Conservation (phyloP, 2,329 filamentous ascomycete genomes). For the Trichoderma hamatum region DNA sequence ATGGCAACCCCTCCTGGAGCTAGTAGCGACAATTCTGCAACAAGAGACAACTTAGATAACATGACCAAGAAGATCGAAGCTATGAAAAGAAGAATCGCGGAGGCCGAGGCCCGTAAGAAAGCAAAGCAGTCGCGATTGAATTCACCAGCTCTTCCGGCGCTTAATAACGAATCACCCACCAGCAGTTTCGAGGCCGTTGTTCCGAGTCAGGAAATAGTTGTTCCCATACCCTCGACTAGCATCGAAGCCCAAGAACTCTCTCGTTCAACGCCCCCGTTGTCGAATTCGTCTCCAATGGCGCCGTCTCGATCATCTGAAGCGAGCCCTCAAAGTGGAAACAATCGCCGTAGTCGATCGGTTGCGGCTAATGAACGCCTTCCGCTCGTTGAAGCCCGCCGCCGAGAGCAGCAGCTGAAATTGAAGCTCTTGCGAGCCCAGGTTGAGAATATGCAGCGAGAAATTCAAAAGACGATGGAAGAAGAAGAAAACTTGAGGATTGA, state of each 20-base stretch:
- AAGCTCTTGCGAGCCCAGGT: slow-evolving; percentile 52
- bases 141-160: slow-evolving; percentile 38
- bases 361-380: slow-evolving; percentile 44
- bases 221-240: neutral
- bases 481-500: slow-evolving; percentile 41
- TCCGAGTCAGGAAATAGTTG: neutral
- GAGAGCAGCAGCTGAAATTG: slow-evolving; percentile 50
- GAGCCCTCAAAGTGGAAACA: slow-evolving; percentile 25
- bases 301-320: slow-evolving; percentile 29
- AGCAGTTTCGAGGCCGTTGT: slow-evolving; percentile 32
- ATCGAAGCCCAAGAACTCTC: neutral
- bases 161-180: slow-evolving; percentile 34
- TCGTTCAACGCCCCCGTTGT: slow-evolving; percentile 23
- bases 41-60: slow-evolving; percentile 48
- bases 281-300: slow-evolving; percentile 17
- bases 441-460: slow-evolving; percentile 52
- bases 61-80: slow-evolving; percentile 64
- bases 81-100: slow-evolving; percentile 61
- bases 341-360: slow-evolving; percentile 37
- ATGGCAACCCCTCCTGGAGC: slow-evolving; percentile 44
- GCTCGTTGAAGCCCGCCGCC: slow-evolving; percentile 42
- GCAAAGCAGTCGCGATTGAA: slow-evolving; percentile 41
- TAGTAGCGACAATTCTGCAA: slow-evolving; percentile 40
- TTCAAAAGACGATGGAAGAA: slow-evolving; percentile 44
- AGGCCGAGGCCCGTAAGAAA: slow-evolving; percentile 60